A percentile compares a stretch with the other conserved stretches of the same genome.
phyloP scores from a whole-genome alignment of 2,329 filamentous ascomycete species.

The Aspergillus sp. region DNA sequence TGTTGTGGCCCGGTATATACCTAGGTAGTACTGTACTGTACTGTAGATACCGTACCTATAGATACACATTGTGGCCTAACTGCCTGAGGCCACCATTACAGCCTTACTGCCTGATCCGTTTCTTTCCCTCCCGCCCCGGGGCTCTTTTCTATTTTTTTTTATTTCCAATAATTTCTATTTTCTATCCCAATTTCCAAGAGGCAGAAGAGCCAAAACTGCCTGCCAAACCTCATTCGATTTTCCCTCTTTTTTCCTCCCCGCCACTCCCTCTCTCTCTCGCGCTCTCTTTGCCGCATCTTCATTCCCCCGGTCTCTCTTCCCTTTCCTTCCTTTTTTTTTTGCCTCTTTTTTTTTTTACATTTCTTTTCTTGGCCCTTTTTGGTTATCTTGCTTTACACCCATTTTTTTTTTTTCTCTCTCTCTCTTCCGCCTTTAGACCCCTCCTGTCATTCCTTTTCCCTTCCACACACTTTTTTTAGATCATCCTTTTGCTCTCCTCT shows the following conservation, averaged over 20 bases:
- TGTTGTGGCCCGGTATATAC: no score
- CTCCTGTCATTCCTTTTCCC: constrained; percentile 14
- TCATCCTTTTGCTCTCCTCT: constrained; percentile 11
- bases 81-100: constrained; percentile 12
- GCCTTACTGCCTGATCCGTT: constrained; percentile 14
- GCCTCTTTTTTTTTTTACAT: constrained; percentile 6
- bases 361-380: constrained; percentile 7
- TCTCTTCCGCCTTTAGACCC: constrained; percentile 10
- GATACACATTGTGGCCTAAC: constrained; percentile 1
- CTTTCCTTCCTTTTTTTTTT: constrained; percentile 5
- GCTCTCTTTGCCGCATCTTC: constrained; percentile 12
- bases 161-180: not conserved
- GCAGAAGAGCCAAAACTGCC: constrained; percentile 18
- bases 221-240: constrained; percentile 20
- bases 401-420: constrained; percentile 11
- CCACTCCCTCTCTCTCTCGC: constrained; percentile 13
- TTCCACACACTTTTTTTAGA: constrained; percentile 13
- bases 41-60: not conserved
- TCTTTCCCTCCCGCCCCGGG: not conserved
- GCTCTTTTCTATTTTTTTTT: not conserved
- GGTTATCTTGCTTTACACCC: constrained; percentile 11
- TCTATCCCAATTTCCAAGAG: constrained; percentile 10
- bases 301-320: constrained; percentile 7
- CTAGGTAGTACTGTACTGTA: not conserved
- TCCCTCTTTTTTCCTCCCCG: constrained; percentile 12